Percentiles rank a stretch among this genome's conserved stretches.
phyloP scores from a whole-genome alignment of 106 monocot genomes.

The Triglochin maritima region DNA sequence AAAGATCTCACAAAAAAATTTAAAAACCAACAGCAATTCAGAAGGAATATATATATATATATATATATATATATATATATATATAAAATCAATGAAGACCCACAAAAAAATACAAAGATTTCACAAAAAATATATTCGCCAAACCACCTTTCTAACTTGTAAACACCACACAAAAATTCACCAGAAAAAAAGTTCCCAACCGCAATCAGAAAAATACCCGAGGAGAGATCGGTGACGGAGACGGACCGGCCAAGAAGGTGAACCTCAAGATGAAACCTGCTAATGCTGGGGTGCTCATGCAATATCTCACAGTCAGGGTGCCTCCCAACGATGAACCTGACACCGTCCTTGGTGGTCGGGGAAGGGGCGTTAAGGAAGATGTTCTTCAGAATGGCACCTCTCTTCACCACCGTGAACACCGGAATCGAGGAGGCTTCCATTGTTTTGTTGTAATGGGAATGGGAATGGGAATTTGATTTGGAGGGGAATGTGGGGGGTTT shows the following conservation, averaged over 20 bases:
- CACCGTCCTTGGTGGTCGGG: neutral
- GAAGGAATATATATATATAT: too few species aligned
- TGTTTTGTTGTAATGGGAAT: neutral
- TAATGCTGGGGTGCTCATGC: constrained; percentile 90
- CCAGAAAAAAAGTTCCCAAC: too few species aligned
- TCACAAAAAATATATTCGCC: too few species aligned
- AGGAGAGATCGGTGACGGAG: constrained; percentile 49
- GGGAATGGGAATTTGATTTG: neutral
- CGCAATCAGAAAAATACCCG: constrained; percentile 31
- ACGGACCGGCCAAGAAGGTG: constrained; percentile 25
- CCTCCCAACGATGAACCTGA: constrained; percentile 56
- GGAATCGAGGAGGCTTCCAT: constrained; percentile 41
- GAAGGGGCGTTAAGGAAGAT: constrained; percentile 63
- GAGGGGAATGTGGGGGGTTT: neutral
- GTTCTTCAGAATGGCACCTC: constrained; percentile 57
- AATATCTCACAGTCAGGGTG: constrained; percentile 88
- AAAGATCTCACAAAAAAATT: too few species aligned
- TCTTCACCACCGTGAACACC: constrained; percentile 66
- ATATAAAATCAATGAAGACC: too few species aligned
- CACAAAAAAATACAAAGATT: too few species aligned
- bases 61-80: too few species aligned
- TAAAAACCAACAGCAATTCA: too few species aligned
- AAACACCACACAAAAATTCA: too few species aligned
- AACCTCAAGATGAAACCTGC: constrained; percentile 79
- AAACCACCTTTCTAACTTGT: too few species aligned